Base-by-base conservation (phyloP, 2,329 filamentous ascomycete species). In the Phoma sp. region DNA sequence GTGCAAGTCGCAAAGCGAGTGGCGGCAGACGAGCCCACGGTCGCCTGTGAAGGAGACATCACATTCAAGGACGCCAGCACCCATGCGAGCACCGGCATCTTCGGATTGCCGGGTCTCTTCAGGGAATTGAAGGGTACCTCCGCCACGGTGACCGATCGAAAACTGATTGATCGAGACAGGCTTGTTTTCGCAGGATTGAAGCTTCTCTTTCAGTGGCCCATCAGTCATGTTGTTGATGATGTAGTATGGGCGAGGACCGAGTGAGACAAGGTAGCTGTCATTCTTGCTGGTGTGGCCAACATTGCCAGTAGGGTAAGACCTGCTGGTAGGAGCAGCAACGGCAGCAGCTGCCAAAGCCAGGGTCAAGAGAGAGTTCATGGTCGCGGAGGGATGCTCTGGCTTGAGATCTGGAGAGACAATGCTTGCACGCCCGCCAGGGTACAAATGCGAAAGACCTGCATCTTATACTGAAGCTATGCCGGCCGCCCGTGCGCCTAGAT, bases 41-140 rank as follows among this genome's bases (percentile, higher is more conserved):
- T 89, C 87, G 60, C 78, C 81, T 55, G 87, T 89, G 75, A 89
- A 89, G 32, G 84, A 80, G 15, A 88, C 86, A 69, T 89, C 87
- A 72, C 87, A 89, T 74, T 89, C 87, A 46, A 87, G 80, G 38
- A 88, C 79, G 37, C 86, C 87, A 5, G 86, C 84, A 27, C 87
- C 87, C 86, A 88, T 88, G 19, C 86, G 80, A n/a, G 83, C 81
- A 36, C 86, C 87, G 0, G 87, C 86, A 46, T 84, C 72, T 65
- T 83, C 80, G 5, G 84, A 84, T 72, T 88, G 79, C 40, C 77
- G 70, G 29, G 84, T 85, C 74, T 89, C 84, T 75, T 89, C 87
- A 17, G 87, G 87, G 51, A 88, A 84, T 67, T 85, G 81, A 29
- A 89, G 76, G 7, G 85, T 83, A 6, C 58, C 62, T 3, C 80